Evolutionary conservation across 345 rosid species (phyloP).

Genomic region (Acer yangbiense): DNA sequence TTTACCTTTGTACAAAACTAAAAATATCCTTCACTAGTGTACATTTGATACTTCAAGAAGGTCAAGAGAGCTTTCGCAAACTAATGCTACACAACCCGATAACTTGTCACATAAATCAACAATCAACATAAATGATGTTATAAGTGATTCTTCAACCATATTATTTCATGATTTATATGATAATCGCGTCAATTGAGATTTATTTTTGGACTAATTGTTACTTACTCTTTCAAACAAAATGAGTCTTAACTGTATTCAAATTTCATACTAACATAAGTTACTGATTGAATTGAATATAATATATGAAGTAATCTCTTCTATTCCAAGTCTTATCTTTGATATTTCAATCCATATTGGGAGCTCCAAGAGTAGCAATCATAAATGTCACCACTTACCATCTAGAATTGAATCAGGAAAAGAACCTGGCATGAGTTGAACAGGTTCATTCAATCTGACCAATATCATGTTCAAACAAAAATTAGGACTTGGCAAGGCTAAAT

Average conservation of each 20-base stretch:
- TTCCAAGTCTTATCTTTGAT: not conserved
- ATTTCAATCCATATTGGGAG: not conserved
- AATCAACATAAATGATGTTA: too few species aligned
- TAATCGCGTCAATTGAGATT: too few species aligned
- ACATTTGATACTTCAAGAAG: not conserved
- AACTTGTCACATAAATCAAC: too few species aligned
- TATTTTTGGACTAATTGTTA: too few species aligned
- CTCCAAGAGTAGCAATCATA: not conserved
- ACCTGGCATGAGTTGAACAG: not conserved
- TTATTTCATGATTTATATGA: too few species aligned
- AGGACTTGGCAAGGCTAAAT: not conserved
- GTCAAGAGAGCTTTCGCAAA: too few species aligned
- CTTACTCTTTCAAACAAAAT: too few species aligned
- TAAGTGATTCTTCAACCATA: too few species aligned
- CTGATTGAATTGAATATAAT: too few species aligned
- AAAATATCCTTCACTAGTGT: not conserved
- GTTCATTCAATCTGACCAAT: not conserved
- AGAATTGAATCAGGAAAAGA: not conserved
- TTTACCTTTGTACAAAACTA: not conserved
- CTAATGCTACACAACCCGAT: too few species aligned
- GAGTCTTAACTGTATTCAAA: not conserved
- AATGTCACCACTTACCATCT: not conserved
- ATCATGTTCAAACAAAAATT: too few species aligned
- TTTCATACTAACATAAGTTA: not conserved
- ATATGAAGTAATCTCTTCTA: too few species aligned